Evolutionary conservation across 2,329 filamentous ascomycete genomes (phyloP).

Genomic region (Ceratocystiopsis minuta): DNA sequence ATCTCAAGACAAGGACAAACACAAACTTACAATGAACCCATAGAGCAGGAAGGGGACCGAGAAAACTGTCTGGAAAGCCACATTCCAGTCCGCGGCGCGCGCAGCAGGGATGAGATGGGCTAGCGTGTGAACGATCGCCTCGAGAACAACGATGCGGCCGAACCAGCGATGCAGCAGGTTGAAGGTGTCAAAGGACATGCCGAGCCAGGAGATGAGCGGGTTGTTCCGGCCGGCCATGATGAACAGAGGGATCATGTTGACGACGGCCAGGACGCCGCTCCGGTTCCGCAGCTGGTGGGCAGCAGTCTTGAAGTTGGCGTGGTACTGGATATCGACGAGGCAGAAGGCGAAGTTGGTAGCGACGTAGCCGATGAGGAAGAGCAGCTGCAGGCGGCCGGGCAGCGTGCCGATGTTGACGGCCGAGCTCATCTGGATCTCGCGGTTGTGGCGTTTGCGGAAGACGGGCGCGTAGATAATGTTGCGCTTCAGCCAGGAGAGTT

Average conservation of each 20-base stretch:
- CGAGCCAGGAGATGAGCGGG: slow-evolving; percentile 51
- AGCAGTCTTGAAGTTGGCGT: slow-evolving; percentile 24
- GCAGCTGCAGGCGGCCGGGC: slow-evolving; percentile 58
- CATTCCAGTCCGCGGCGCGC: slow-evolving; percentile 27
- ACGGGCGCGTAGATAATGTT: slow-evolving; percentile 54
- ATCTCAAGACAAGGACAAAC: slow-evolving; percentile 36
- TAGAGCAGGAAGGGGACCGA: slow-evolving; percentile 12
- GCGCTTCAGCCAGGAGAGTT: slow-evolving; percentile 44
- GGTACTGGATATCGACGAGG: slow-evolving; percentile 45
- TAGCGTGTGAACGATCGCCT: slow-evolving; percentile 47
- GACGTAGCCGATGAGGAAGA: slow-evolving; percentile 51
- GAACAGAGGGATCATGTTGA: slow-evolving; percentile 66
- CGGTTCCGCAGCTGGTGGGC: slow-evolving; percentile 43
- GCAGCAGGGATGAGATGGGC: slow-evolving; percentile 34
- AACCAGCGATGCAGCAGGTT: slow-evolving; percentile 70
- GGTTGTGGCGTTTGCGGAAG: slow-evolving; percentile 58
- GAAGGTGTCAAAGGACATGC: slow-evolving; percentile 67
- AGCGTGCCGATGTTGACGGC: slow-evolving; percentile 50
- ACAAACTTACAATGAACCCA: slow-evolving; percentile 25
- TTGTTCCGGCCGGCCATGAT: slow-evolving; percentile 62
- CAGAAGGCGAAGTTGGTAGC: slow-evolving; percentile 62
- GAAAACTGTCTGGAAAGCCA: slow-evolving; percentile 19
- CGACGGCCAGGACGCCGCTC: slow-evolving; percentile 48
- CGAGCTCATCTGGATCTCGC: slow-evolving; percentile 43
- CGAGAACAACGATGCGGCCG: slow-evolving; percentile 55